Conservation (phyloP, 2,329 filamentous ascomycete species). For the Neurospora sp. region DNA sequence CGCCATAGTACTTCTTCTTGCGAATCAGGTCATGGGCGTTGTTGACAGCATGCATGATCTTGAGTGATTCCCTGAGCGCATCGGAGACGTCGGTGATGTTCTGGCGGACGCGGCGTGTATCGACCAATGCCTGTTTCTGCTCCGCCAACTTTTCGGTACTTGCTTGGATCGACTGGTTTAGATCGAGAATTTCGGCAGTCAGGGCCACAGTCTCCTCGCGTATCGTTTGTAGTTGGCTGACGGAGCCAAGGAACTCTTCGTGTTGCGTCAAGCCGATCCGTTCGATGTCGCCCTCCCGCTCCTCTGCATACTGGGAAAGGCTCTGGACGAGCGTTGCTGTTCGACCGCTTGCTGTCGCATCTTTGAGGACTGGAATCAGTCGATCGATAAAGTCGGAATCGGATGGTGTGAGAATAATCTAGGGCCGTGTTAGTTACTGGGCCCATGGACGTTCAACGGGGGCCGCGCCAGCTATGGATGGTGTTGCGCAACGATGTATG, state of each 20-base stretch:
- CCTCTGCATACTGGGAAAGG: slow-evolving; percentile 70
- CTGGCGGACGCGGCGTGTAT: slow-evolving; percentile 82
- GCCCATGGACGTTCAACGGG: neutral
- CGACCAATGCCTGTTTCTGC: slow-evolving; percentile 89
- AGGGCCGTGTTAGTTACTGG: neutral
- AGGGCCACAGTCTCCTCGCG: slow-evolving; percentile 82
- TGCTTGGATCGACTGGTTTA: slow-evolving; percentile 90
- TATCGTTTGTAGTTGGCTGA: slow-evolving; percentile 87
- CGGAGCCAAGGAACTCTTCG: slow-evolving; percentile 88
- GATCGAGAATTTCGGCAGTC: slow-evolving; percentile 79
- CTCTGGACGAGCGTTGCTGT: slow-evolving; percentile 66
- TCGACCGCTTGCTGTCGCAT: slow-evolving; percentile 68
- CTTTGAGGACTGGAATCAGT: slow-evolving; percentile 85
- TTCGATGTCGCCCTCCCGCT: slow-evolving; percentile 86
- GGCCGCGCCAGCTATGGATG: neutral
- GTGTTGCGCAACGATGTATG: neutral
- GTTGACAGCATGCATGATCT: slow-evolving; percentile 86
- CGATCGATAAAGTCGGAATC: slow-evolving; percentile 94
- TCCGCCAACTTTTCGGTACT: slow-evolving; percentile 90
- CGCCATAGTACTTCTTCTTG: slow-evolving; percentile 92
- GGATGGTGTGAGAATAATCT: slow-evolving; percentile 89
- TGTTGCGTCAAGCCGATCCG: slow-evolving; percentile 91
- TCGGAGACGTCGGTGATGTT: slow-evolving; percentile 91
- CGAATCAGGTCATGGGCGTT: slow-evolving; percentile 84
- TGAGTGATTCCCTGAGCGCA: slow-evolving; percentile 81